These are phyloP conservation scores for Phanerochaete carnosa DNA, from an alignment of 768 basidiomycete species.

Conservation along the genomic window DNA sequence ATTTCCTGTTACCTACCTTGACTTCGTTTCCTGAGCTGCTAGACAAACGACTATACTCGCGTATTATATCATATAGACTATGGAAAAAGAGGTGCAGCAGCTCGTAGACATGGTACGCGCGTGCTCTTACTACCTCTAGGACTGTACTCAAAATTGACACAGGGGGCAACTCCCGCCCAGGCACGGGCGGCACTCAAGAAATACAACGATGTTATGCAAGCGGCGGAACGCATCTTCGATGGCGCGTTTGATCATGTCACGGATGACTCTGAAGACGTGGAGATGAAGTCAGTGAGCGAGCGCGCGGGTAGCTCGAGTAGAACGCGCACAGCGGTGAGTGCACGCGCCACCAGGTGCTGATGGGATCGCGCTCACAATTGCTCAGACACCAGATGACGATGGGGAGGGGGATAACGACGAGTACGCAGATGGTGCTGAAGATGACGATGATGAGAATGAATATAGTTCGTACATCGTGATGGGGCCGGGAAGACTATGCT, in stretches of 20 bases:
- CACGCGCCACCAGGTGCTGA: background rate
- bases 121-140: background rate
- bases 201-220: slow-evolving; percentile 88
- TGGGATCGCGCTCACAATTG: background rate
- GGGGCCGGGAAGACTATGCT: background rate
- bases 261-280: slow-evolving; percentile 43
- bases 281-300: slow-evolving; percentile 13
- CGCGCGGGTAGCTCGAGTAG: slow-evolving; percentile 10
- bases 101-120: slow-evolving; percentile 33
- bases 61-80: slow-evolving; percentile 2
- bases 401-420: slow-evolving; percentile 46
- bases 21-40: background rate
- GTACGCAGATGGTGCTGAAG: slow-evolving; percentile 44
- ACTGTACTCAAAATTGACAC: background rate
- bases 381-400: slow-evolving; percentile 50
- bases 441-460: slow-evolving; percentile 48
- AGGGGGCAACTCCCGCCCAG: slow-evolving; percentile 84
- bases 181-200: slow-evolving; percentile 80
- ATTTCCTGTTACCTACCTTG: background rate
- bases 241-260: slow-evolving; percentile 79
- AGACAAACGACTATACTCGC: background rate
- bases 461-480: background rate
- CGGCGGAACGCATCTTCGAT: slow-evolving; percentile 81
- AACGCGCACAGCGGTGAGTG: slow-evolving; percentile 26
- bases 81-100: slow-evolving; percentile 33